Conservation (phyloP, 352 stramenopile species). For the Pythium sukuiense region DNA sequence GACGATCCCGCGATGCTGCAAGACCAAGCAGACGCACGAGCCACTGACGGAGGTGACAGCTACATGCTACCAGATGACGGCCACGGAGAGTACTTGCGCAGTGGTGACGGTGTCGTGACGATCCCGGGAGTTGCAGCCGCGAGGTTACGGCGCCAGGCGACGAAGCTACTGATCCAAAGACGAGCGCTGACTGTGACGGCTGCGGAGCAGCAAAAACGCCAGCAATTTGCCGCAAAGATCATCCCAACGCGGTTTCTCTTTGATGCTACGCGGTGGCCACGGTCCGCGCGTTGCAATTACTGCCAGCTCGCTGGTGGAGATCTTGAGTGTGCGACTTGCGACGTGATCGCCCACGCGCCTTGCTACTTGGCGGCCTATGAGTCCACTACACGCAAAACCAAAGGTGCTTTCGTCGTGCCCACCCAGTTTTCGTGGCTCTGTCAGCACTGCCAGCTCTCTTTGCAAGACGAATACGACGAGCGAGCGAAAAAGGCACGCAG, state of each 20-base stretch:
- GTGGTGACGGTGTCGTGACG: constrained; percentile 21
- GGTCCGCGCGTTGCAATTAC: constrained; percentile 57
- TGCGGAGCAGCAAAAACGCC: constrained; percentile 16
- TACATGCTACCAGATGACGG: constrained; percentile 11
- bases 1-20: neutral
- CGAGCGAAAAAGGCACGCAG: constrained; percentile 37
- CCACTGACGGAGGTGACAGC: neutral
- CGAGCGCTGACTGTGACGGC: constrained; percentile 1
- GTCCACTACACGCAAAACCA: constrained; percentile 35
- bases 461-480: constrained; percentile 64
- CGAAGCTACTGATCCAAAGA: constrained; percentile 25
- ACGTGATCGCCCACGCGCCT: constrained; percentile 59
- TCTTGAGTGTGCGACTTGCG: constrained; percentile 62
- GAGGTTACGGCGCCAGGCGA: constrained; percentile 22
- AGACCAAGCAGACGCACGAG: neutral
- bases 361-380: constrained; percentile 56
- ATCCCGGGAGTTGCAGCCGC: constrained; percentile 23
- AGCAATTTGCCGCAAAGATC: constrained; percentile 24
- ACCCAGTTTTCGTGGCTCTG: constrained; percentile 63
- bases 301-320: constrained; percentile 60
- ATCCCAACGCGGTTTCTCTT: constrained; percentile 56
- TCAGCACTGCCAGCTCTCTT: constrained; percentile 41
- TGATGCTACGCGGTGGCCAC: constrained; percentile 38
- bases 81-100: constrained; percentile 21
- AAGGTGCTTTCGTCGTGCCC: constrained; percentile 55